Base-by-base conservation (phyloP, 768 basidiomycete species). In the Rhodosporidiobolus odoratus region DNA sequence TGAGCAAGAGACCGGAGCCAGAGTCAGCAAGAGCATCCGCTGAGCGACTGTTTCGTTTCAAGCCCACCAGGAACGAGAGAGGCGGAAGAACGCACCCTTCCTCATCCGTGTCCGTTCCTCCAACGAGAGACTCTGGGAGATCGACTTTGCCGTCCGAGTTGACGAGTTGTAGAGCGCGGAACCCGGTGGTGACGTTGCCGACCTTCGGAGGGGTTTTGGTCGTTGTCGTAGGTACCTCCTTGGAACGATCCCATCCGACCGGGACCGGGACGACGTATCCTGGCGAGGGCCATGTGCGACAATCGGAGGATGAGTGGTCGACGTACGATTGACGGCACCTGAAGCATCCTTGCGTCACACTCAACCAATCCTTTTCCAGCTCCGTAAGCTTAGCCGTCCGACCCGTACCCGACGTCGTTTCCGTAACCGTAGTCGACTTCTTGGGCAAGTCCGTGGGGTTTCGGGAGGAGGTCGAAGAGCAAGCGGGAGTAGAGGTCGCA, bases 21-120 rank as follows among this genome's bases (percentile, higher is more conserved):
- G 60, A 62, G 60, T 62, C 60, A 48, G 60, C 60, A 23, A 62
- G 43, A 30, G 60, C 43, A 8, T 27, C 17, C n/a, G 37, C 43
- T 30, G 41, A 47, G n/a, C 43, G 60, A 62, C 60, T 27, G 30
- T 34, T 43, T 48, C 60, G 60, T 19, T 23, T 30, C 21, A 15
- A 25, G 43, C 43, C 32, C 21, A 62, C 27, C 17, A 15, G 16
- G 19, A 62, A 21, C 30, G 45, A 34, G 25, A 62, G 43, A 47
- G 60, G 60, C 32, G 60, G 60, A 34, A 62, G 50, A 23, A 47
- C 60, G 60, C 43, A 62, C 60, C 45, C 60, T 12, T 62, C 60
- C 30, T 17, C n/a, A 12, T 43, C 43, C n/a, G n/a, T 32, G 30
- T 62, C 60, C 27, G 60, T 48, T 30, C 34, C 43, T 32, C 13